Conservation (phyloP, 2,329 filamentous ascomycete genomes). For the Fusarium sp. region DNA sequence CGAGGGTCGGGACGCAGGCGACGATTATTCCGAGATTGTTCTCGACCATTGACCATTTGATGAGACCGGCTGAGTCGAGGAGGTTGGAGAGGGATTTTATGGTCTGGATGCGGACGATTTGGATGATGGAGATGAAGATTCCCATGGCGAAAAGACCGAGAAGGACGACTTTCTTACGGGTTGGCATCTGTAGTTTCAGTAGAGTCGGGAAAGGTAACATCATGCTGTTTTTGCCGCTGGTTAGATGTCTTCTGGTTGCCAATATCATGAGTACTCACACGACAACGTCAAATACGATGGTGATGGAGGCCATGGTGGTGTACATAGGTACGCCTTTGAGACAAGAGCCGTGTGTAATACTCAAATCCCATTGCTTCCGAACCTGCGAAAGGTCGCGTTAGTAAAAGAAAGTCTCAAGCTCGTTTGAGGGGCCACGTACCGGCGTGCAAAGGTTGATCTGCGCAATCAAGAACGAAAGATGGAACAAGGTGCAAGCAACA, state of each 20-base stretch:
- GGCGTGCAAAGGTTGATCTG: slow-evolving; percentile 51
- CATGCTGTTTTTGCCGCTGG: slow-evolving; percentile 43
- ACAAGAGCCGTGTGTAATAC: slow-evolving; percentile 50
- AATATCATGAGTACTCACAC: slow-evolving; percentile 45
- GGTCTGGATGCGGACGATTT: slow-evolving; percentile 61
- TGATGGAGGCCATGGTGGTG: slow-evolving; percentile 52
- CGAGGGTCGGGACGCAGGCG: slow-evolving; percentile 54
- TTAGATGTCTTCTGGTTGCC: rapidly evolving
- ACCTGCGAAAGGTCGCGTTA: neutral
- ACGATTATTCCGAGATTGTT: slow-evolving; percentile 56
- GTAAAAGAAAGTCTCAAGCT: neutral
- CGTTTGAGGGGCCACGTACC: slow-evolving; percentile 13
- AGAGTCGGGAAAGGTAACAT: slow-evolving; percentile 54
- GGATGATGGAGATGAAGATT: slow-evolving; percentile 61
- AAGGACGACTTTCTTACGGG: slow-evolving; percentile 54
- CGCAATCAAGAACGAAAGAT: slow-evolving; percentile 50
- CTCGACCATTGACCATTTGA: slow-evolving; percentile 59
- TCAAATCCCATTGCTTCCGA: slow-evolving; percentile 53
- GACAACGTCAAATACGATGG: slow-evolving; percentile 53
- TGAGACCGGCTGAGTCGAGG: slow-evolving; percentile 53
- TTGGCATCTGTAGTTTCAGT: slow-evolving; percentile 48
- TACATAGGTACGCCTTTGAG: slow-evolving; percentile 54
- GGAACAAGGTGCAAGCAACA: slow-evolving; percentile 49
- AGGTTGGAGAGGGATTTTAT: slow-evolving; percentile 55
- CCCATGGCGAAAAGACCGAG: slow-evolving; percentile 57